These are phyloP conservation scores for Phytophthora cajani DNA, from an alignment of 352 stramenopile species.

Conservation along the genomic window DNA sequence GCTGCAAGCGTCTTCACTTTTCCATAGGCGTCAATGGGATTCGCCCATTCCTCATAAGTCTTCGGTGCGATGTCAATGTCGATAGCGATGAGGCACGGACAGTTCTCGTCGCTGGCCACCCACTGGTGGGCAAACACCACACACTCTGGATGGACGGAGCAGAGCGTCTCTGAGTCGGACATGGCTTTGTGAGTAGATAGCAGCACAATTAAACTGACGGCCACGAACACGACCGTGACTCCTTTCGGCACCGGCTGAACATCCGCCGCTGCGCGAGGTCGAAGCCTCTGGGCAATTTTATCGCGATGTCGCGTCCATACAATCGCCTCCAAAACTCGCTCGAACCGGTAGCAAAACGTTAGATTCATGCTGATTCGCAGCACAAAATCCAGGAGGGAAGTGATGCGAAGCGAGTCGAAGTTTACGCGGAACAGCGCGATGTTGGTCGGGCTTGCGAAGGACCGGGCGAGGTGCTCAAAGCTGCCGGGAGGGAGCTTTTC, in stretches of 20 bases:
- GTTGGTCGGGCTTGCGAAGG: conserved; percentile 26
- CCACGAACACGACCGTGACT: conserved; percentile 18
- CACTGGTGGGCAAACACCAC: conserved; percentile 34
- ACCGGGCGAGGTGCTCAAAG: conserved; percentile 36
- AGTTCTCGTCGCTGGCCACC: conserved; percentile 15
- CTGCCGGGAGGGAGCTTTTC: conserved; percentile 24
- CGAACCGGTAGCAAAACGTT: conserved; percentile 39
- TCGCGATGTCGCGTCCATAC: conserved; percentile 16
- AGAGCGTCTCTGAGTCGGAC: conserved; percentile 6
- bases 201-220: conserved; percentile 19
- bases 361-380: conserved; percentile 39
- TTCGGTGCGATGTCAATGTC: conserved; percentile 18
- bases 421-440: conserved; percentile 36
- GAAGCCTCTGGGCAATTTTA: not conserved
- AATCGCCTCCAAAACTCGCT: conserved; percentile 26
- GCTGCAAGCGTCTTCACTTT: conserved; percentile 27
- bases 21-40: conserved; percentile 24
- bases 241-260: conserved; percentile 19
- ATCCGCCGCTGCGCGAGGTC: not conserved
- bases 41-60: conserved; percentile 3
- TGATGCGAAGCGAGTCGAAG: conserved; percentile 45
- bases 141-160: conserved; percentile 24
- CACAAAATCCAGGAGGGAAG: conserved; percentile 24
- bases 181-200: conserved; percentile 26
- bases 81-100: conserved; percentile 29